Conservation (phyloP, 1,139 yeast species). For the Hemisphaericaspora xylofermentans region DNA sequence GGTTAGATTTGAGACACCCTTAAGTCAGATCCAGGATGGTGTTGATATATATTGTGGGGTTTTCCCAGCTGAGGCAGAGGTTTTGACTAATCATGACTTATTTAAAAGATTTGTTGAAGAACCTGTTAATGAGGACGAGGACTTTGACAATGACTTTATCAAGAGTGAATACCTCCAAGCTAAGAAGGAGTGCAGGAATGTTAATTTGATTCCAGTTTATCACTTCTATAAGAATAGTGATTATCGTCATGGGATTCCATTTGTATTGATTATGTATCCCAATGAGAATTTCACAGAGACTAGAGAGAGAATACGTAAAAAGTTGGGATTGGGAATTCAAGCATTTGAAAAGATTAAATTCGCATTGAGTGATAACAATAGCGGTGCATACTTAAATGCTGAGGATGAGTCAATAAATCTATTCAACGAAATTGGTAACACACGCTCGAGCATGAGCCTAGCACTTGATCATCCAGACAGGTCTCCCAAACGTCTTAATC, state of each 20-base stretch:
- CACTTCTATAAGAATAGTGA: constrained; percentile 76
- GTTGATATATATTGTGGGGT: constrained; percentile 43
- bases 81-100: constrained; percentile 39
- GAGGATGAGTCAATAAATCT: constrained; percentile 54
- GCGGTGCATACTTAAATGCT: constrained; percentile 49
- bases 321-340: constrained; percentile 71
- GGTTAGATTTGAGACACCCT: constrained; percentile 36
- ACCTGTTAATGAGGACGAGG: constrained; percentile 17
- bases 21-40: constrained; percentile 34
- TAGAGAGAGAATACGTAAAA: constrained; percentile 62
- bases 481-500: constrained; percentile 44
- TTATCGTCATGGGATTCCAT: constrained; percentile 85
- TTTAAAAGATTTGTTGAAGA: constrained; percentile 27
- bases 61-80: constrained; percentile 46
- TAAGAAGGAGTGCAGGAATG: constrained; percentile 32
- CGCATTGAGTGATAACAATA: constrained; percentile 51
- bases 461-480: constrained; percentile 90
- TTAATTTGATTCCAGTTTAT: constrained; percentile 49
- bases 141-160: constrained; percentile 3
- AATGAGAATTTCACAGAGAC: constrained; percentile 67
- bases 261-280: constrained; percentile 66
- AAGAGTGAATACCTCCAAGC: constrained; percentile 31
- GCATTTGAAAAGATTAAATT: constrained; percentile 75
- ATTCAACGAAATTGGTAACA: constrained; percentile 53
- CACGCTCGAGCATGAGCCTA: constrained; percentile 40